These are phyloP conservation scores for Carnegiea gigantea DNA, from an alignment of 179 eudicot genomes.

Conservation along the genomic window DNA sequence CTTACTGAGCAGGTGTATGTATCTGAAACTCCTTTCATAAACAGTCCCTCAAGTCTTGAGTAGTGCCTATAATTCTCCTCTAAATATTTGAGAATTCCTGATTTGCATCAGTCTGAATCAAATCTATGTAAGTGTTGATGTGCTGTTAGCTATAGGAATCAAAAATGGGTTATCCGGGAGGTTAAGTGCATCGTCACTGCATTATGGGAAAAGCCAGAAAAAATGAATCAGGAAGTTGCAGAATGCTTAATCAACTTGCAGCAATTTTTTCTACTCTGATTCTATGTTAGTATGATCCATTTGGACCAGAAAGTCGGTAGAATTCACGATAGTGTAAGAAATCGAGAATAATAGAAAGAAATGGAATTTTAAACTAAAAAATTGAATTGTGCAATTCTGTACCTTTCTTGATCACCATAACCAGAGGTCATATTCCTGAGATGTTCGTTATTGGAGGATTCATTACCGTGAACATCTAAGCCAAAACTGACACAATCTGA, in stretches of 20 bases:
- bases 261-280: too few species aligned
- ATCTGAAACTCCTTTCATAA: not conserved
- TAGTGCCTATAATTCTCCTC: not conserved
- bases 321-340: too few species aligned
- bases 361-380: too few species aligned
- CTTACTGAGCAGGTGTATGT: not conserved
- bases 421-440: constrained; percentile 21
- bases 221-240: not conserved
- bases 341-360: too few species aligned
- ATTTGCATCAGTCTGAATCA: not conserved
- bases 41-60: not conserved
- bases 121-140: constrained; percentile 34
- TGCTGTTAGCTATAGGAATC: constrained; percentile 15
- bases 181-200: constrained; percentile 44
- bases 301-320: too few species aligned
- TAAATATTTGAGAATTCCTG: constrained; percentile 14
- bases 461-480: constrained; percentile 35
- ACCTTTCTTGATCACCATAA: constrained; percentile 45
- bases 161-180: constrained; percentile 51
- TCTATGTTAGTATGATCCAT: too few species aligned
- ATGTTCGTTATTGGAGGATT: constrained; percentile 31
- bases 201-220: not conserved
- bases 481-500: constrained; percentile 33
- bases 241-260: not conserved
- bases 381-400: not conserved